Evolutionary conservation across 2,329 filamentous ascomycete genomes (phyloP), one percentile per base, ranked within the genome.

Genomic region (Gnomoniopsis smithogilvyi): DNA sequence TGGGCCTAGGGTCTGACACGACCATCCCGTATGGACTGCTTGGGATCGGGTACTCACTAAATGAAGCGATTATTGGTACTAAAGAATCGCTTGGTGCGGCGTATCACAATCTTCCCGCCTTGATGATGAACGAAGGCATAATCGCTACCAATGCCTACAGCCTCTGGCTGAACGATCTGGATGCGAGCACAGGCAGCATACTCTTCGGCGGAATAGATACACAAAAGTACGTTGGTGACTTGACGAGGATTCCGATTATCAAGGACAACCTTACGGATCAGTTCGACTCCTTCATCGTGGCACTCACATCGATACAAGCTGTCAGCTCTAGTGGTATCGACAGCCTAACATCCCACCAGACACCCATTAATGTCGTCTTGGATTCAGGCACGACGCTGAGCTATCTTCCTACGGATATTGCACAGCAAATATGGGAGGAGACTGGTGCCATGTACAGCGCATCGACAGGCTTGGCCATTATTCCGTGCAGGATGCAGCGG

Each of bases 151-250:
- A 85, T 45, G 87, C 88, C 2, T 92, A 90, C 73, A 91, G 87
- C 60, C 72, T 92, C 22, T 91, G 87, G 87, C 75, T 85, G 56
- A 84, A 85, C 64, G 81, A 85, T 56, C 70, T 83, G 71, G 78
- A 77, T 59, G 73, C 89, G 0, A 86, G 80, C 61, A 86, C 81
- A 1, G 91, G 91, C 38, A 88, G 77, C 65, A 87, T 94, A 61
- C 76, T 94, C 1, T 95, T 94, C 65, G 91, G 91, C 43, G 91
- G 89, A n/a, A 85, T 93, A 60, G 90, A 94, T 69, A 90, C 84
- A 0, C 82, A 80, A 60, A 93, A 93, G 69, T 95, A 86, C 72
- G 70, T 78, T 0, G 90, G 89, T 51, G 71, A 82, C 2, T 77
- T 93, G 34, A 78, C 80, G 49, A 82, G 79, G 6, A 76, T 92